These are phyloP conservation scores for Tylopilus sp. DNA, from an alignment of 768 basidiomycete species.

Conservation along the genomic window DNA sequence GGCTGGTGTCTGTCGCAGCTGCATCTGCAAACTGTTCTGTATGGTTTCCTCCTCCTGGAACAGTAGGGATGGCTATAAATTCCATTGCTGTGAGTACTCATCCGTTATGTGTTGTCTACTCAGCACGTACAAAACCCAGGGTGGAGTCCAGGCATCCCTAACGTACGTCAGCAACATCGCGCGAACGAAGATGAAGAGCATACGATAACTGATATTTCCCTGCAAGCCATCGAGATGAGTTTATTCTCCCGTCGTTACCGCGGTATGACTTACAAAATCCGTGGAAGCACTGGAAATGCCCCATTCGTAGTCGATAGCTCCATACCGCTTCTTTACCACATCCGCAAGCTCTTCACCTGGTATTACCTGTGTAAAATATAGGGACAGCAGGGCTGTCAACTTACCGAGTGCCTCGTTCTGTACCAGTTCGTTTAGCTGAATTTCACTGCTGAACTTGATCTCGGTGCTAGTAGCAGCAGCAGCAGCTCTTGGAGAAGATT, in stretches of 20 bases:
- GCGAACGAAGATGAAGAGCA: background rate
- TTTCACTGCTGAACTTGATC: conserved; percentile 32
- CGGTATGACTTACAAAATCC: conserved; percentile 61
- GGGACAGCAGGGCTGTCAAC: background rate
- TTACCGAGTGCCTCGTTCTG: conserved; percentile 66
- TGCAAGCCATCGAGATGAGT: background rate
- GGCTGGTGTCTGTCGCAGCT: conserved; percentile 57
- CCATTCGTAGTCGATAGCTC: conserved; percentile 59
- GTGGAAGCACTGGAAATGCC: conserved; percentile 72
- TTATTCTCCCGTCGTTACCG: background rate
- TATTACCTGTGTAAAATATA: too few relatives aligned
- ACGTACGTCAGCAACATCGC: conserved; percentile 1
- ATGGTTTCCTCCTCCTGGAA: conserved; percentile 72
- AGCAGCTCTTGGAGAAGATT: conserved; percentile 47
- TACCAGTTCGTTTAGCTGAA: conserved; percentile 51
- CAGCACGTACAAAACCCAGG: conserved; percentile 51
- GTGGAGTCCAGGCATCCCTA: conserved; percentile 64
- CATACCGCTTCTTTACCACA: conserved; percentile 58
- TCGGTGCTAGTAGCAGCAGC: conserved; percentile 60
- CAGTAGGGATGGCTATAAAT: conserved; percentile 67
- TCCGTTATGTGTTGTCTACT: background rate
- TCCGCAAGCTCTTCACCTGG: conserved; percentile 64
- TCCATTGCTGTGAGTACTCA: background rate
- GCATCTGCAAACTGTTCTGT: conserved; percentile 66
- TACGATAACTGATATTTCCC: conserved; percentile 69